Evolutionary conservation across 352 stramenopile species (phyloP), one percentile per base, ranked within the genome.

Genomic region (Phytophthora foliorum): DNA sequence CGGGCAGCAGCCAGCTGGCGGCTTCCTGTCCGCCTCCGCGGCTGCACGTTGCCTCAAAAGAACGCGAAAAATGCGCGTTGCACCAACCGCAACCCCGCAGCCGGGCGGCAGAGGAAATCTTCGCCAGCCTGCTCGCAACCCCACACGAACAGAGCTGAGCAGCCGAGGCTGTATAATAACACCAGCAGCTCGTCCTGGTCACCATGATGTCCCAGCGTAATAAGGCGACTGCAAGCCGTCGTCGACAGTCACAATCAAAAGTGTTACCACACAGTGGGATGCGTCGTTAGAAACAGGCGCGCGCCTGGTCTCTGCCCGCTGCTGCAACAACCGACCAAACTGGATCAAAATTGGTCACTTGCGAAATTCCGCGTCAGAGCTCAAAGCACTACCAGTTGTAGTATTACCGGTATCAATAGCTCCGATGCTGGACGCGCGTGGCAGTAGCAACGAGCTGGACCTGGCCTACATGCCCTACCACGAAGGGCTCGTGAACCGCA

Each of bases 401-500:
- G 42, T 49, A 14, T n/a, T n/a, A n/a, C n/a, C n/a, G n/a, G n/a
- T 49, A 21, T 11, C 39, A 24, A 19, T 42, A 7, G 17, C n/a
- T 46, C 17, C 17, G n/a, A 74, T 77, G 67, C 50, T 76, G 41
- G 62, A 79, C 16, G 45, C 60, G 17, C 61, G 67, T 29, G 19
- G 44, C 41, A 67, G 36, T 49, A 73, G 63, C 44, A 78, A 67
- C 52, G 74, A 77, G 50, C 50, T 82, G 55, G 70, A 75, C 39
- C 46, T 82, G 63, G 69, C 72, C 38, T 84, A 86, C 66, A 82
- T 82, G 63, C 75, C 78, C 38, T 84, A 82, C 55, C 78, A 86
- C 45, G 78, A 86, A 68, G 78, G 78, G 2, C 69, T 82, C 3
- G 45, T 80, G 32, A 85, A 84, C 54, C 57, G 71, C 49, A 73